These are phyloP conservation scores for Xerocomus brunneocitrinus DNA, from an alignment of 768 basidiomycete genomes.

Conservation along the genomic window DNA sequence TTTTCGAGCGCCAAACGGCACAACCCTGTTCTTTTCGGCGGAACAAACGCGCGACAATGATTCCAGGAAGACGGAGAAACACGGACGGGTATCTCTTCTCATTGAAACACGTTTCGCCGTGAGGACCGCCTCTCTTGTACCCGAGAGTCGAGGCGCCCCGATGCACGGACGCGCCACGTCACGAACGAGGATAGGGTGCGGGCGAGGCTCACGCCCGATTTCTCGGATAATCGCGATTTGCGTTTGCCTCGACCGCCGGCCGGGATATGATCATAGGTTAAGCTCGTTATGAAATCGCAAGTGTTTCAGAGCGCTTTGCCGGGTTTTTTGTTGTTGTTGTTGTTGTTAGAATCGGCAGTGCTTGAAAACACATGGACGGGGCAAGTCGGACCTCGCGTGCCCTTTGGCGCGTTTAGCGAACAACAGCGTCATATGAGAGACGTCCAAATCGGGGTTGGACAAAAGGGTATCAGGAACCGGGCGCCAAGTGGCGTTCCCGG, in stretches of 20 bases:
- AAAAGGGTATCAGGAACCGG: neutral
- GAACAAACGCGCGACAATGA: no score
- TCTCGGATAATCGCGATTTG: constrained; percentile 3
- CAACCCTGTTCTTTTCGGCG: no score
- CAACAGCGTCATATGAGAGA: neutral
- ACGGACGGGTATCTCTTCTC: no score
- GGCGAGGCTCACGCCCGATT: constrained; percentile 12
- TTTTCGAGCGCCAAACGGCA: no score
- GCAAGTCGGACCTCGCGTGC: neutral
- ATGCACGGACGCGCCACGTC: no score
- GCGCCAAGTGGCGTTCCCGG: neutral
- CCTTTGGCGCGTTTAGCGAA: neutral
- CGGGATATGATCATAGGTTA: neutral
- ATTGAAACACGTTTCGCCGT: no score
- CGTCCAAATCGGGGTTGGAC: neutral
- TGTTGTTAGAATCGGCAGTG: neutral
- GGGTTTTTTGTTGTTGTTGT: neutral
- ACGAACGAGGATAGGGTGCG: constrained; percentile 3
- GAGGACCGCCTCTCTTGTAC: no score
- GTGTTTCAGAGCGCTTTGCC: neutral
- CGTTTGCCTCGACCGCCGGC: constrained; percentile 3
- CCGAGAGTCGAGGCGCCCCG: no score
- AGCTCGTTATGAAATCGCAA: neutral
- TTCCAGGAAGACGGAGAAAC: no score
- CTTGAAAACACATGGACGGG: neutral